Percentiles rank a stretch among this genome's conserved stretches.
These are phyloP conservation scores for Penicilliopsis zonata DNA, from an alignment of 495 filamentous ascomycete species.

Conservation along the genomic window DNA sequence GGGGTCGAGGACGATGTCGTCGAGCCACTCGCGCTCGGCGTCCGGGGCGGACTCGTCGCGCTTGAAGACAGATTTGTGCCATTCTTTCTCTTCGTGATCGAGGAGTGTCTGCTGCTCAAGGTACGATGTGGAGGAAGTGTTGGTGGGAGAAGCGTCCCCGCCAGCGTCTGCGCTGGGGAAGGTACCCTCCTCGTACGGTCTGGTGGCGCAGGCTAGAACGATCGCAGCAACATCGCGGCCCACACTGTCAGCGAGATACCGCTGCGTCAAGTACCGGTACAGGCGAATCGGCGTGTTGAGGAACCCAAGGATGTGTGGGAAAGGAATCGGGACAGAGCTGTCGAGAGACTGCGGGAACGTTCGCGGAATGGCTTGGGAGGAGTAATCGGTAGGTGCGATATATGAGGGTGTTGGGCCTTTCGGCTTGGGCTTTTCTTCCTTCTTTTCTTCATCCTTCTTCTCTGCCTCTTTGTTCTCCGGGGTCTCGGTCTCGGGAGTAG, in stretches of 20 bases:
- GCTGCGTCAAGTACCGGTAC: slow-evolving; percentile 80
- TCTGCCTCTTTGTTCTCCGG: slow-evolving; percentile 9
- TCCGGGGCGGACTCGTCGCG: slow-evolving; percentile 34
- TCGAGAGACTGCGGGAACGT: slow-evolving; percentile 46
- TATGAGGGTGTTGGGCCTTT: slow-evolving; percentile 41
- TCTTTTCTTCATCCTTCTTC: slow-evolving; percentile 27
- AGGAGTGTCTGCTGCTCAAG: slow-evolving; percentile 70
- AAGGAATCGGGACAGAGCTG: slow-evolving; percentile 58
- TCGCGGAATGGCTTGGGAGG: slow-evolving; percentile 44
- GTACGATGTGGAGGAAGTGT: slow-evolving; percentile 14
- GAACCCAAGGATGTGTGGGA: slow-evolving; percentile 91
- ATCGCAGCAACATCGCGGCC: slow-evolving; percentile 82
- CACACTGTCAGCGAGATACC: slow-evolving; percentile 71
- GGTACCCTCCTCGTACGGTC: slow-evolving; percentile 23
- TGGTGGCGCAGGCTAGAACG: slow-evolving; percentile 55
- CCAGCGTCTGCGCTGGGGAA: slow-evolving; percentile 14
- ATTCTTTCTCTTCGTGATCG: slow-evolving; percentile 67
- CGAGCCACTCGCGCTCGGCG: slow-evolving; percentile 61
- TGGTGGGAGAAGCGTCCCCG: slow-evolving; percentile 6
- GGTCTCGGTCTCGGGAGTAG: slow-evolving; percentile 11
- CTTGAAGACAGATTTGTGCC: slow-evolving; percentile 72
- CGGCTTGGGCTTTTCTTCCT: slow-evolving; percentile 41
- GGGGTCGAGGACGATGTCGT: slow-evolving; percentile 63
- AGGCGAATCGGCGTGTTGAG: slow-evolving; percentile 77
- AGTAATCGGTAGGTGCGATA: slow-evolving; percentile 59